Percentiles rank a stretch among this genome's conserved stretches.
Evolutionary conservation across 495 filamentous ascomycete genomes (phyloP).

Genomic region (Aspergillus haitiensis): DNA sequence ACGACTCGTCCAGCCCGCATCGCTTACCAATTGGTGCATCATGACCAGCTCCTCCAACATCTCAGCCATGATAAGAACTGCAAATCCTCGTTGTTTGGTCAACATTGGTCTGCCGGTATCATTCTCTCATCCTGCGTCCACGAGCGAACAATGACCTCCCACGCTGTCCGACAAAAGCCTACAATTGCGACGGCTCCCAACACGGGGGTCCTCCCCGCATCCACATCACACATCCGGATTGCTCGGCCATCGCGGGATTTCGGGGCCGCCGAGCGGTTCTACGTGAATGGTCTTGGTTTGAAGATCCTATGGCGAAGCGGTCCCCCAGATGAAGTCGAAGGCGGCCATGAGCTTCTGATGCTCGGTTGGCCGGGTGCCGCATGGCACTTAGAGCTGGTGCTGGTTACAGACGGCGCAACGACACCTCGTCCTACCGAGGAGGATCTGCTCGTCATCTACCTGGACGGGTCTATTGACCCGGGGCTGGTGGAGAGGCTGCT

Average conservation of each 20-base stretch:
- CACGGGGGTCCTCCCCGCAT: neutral
- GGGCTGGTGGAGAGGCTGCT: neutral
- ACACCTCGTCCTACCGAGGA: neutral
- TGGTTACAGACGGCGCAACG: neutral
- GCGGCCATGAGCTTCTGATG: neutral
- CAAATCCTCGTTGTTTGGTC: too few species aligned
- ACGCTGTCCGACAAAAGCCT: neutral
- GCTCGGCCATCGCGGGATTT: neutral
- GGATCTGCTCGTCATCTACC: neutral
- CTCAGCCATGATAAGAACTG: too few species aligned
- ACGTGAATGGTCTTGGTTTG: neutral
- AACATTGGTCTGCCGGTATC: too few species aligned
- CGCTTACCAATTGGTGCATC: too few species aligned
- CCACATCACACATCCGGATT: conserved; percentile 2
- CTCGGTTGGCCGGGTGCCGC: neutral
- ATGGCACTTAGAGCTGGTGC: neutral
- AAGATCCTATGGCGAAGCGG: conserved; percentile 2
- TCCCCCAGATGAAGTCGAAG: neutral
- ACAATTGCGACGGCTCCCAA: neutral
- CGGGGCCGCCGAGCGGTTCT: neutral
- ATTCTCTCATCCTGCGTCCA: too few species aligned
- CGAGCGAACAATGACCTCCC: too few species aligned
- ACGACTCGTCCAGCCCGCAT: too few species aligned
- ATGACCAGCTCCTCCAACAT: too few species aligned
- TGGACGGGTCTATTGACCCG: neutral